Evolutionary conservation across 768 basidiomycete species (phyloP), one percentile per base, ranked within the genome.

Genomic region (Suillus lakei): DNA sequence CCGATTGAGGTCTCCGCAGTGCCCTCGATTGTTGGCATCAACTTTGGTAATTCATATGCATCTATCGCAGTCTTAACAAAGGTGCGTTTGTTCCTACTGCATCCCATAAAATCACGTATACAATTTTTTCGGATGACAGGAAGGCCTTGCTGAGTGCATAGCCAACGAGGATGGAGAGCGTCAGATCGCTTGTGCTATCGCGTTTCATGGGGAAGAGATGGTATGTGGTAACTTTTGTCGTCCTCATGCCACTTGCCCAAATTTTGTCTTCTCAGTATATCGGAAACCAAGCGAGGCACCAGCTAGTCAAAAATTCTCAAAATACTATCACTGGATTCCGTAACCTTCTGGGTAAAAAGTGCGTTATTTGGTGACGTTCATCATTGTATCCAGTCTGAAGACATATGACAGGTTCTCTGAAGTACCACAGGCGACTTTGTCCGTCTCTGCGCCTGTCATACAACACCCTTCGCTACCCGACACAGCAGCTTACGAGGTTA

Each of bases 101-200:
- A 50, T 59, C 51, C 1, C 13, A 50, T 8, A 13, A 41, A 26
- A 36, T 56, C 53, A 63, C 51, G 62, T 59, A 39, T 13, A 34
- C 13, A 9, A n/a, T 30, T 63, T 64, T 38, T 53, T 21, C 23
- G 21, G 36, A 43, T 30, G 60, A 63, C 67, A 96, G 95, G 95
- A 98, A 79, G 93, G 93, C 15, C 82, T 92, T 36, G 91, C 96
- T 50, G 93, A 96, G 73, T 97, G 94, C 75, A 98, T 99, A 66
- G 98, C 96, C 6, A 99, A 98, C 76, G 96, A 99, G 75, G 97
- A 99, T 75, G 97, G 98, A 36, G 97, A 98, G 75, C 91, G 98
- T 38, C 97, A 99, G 81, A 99, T 99, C 72, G 95, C 95, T 0
- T 95, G 93, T 74, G 95, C 95, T 32, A 83, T 99, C 62, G 88